Base-by-base conservation (phyloP, 1,284 basidiomycete species). In the Fomitopsis betulina region DNA sequence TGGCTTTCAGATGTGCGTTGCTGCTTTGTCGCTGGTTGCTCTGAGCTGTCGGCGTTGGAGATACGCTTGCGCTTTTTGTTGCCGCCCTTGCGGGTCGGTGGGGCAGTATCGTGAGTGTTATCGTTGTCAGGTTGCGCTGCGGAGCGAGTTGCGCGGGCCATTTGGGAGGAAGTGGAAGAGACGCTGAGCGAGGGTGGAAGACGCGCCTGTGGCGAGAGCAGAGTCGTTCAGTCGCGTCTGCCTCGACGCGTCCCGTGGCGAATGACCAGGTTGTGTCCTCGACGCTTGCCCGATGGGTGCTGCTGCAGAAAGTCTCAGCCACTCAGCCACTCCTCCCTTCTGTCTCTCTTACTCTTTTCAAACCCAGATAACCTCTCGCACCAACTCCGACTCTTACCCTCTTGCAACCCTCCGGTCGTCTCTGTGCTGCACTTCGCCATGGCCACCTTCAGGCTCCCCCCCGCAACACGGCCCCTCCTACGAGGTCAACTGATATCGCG, bases 111-210 rank as follows among this genome's bases (percentile, higher is more conserved):
- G 17, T 55, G 54, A 12, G 61, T 58, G 56, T 73, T 75, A 63
- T 76, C 71, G 54, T 70, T 73, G 62, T 77, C 72, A 43, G 76
- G 72, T 58, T 76, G 74, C 59, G 78, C 72, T 23, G 78, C 73
- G 61, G 87, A 87, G 67, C 87, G 85, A 70, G 87, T 89, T 68
- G 87, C 79, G 62, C 88, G 79, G 60, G 86, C 87, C 88, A 90
- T 87, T 64, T 63, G 55, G 56, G 56, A 27, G 55, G 61, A 53
- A 33, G 56, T 54, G 58, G 51, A 57, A 62, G 51, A 63, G 64
- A 63, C 59, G 63, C 59, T 57, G 61, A 59, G 60, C 30, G 57
- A 45, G 42, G 55, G 54, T 60, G 55, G 37, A 54, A 65, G 67
- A 73, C 72, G 74, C 73, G 73, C 69, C 60, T 67, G 65, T 68